These are phyloP conservation scores for Euphrasia confusa DNA, from an alignment of 257 asterid species.

Conservation along the genomic window DNA sequence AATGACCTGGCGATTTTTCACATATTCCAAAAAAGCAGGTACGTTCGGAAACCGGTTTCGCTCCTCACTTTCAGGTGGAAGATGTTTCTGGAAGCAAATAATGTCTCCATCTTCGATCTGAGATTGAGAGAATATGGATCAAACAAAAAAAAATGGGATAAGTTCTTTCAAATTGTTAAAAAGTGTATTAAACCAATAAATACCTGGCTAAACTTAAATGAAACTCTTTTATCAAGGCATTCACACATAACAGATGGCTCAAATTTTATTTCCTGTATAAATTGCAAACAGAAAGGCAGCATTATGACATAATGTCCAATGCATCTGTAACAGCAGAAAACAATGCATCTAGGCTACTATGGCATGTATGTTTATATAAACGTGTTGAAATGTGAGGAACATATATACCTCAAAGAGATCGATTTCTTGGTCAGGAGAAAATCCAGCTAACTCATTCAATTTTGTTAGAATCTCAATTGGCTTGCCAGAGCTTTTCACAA, in stretches of 20 bases:
- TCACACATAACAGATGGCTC: constrained; percentile 97
- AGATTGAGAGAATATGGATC: background rate
- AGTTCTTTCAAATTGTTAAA: constrained; percentile 8
- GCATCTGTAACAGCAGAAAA: constrained; percentile 12
- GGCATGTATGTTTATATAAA: background rate
- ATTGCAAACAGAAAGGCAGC: constrained; percentile 2
- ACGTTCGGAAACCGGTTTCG: constrained; percentile 68
- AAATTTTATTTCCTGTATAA: constrained; percentile 76
- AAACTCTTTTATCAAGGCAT: constrained; percentile 67
- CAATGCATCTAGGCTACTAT: constrained; percentile 9
- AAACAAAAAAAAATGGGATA: constrained; percentile 1
- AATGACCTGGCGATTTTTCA: constrained; percentile 87
- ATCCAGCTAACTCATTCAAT: constrained; percentile 84
- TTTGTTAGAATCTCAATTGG: constrained; percentile 66
- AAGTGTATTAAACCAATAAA: constrained; percentile 7
- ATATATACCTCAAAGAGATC: constrained; percentile 87
- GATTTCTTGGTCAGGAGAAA: constrained; percentile 81
- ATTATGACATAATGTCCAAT: constrained; percentile 12
- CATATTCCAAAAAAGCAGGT: constrained; percentile 82
- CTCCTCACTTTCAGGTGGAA: constrained; percentile 57
- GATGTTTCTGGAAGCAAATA: constrained; percentile 83
- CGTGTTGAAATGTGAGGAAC: constrained; percentile 1
- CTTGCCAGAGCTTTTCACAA: constrained; percentile 69
- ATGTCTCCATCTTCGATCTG: constrained; percentile 99
- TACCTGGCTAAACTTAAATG: constrained; percentile 87